These are phyloP conservation scores for Zopfochytrium polystomum DNA, from an alignment of 371 early-diverging fungal genomes.

Conservation along the genomic window DNA sequence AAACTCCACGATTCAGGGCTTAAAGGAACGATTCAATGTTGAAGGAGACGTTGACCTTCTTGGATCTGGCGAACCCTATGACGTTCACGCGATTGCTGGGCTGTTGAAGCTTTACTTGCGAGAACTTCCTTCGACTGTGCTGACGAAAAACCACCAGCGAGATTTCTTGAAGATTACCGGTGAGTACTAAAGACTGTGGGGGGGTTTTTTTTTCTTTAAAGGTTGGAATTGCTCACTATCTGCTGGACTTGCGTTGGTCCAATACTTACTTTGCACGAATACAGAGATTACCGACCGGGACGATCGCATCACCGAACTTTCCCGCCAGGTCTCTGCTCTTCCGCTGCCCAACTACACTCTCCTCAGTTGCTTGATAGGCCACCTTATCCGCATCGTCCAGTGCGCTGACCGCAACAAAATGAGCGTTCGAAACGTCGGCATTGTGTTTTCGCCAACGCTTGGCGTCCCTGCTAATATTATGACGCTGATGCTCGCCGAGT, in stretches of 20 bases:
- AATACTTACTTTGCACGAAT: no score
- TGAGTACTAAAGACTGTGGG: no score
- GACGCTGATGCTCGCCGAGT: conserved; percentile 81
- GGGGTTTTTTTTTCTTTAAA: no score
- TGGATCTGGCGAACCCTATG: conserved; percentile 59
- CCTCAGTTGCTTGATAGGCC: conserved; percentile 80
- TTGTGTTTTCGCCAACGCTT: conserved; percentile 91
- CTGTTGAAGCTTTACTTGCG: conserved; percentile 88
- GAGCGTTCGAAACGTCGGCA: conserved; percentile 90
- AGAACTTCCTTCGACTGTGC: conserved; percentile 79
- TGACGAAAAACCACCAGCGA: conserved; percentile 72
- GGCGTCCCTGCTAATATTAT: conserved; percentile 89
- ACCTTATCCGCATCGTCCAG: conserved; percentile 83
- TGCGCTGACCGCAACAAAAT: conserved; percentile 82
- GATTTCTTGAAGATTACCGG: conserved; percentile 73
- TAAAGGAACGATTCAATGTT: conserved; percentile 78
- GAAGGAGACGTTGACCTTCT: conserved; percentile 63
- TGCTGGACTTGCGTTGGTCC: no score
- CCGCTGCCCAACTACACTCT: conserved; percentile 86
- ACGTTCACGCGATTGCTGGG: conserved; percentile 90
- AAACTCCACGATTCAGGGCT: conserved; percentile 58
- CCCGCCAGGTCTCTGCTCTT: conserved; percentile 69
- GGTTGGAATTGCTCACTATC: no score
- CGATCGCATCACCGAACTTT: conserved; percentile 72
- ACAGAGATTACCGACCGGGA: conserved; percentile 69